Evolutionary conservation across 2,329 filamentous ascomycete genomes (phyloP), one percentile per base, ranked within the genome.

Genomic region (Fusarium sp.): DNA sequence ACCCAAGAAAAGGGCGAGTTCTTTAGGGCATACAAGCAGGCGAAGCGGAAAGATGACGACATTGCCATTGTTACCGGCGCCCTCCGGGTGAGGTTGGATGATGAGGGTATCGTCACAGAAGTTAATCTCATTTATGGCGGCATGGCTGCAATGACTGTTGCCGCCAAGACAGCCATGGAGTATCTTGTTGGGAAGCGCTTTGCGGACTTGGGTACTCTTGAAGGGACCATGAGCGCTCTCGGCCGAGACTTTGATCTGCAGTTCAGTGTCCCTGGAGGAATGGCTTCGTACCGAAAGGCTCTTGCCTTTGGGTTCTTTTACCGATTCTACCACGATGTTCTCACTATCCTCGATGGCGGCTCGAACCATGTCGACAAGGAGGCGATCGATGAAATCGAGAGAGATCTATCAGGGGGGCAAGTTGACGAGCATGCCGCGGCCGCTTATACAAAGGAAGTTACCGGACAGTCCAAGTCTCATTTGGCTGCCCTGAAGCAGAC

Each of bases 31-130:
- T 98, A 98, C 84, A 99, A 99, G 84, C 96, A 98, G 82, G 91
- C 97, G 1, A 99, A 99, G 86, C 87, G 97, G 75, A 98, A 98
- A 81, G 97, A 99, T 78, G 97, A 99, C 78, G 97, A 99, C 80
- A 98, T 99, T 80, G 97, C 97, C 3, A 98, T 99, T 77, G 97
- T 98, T 27, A 98, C 97, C 58, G 91, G 93, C 32, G 95, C 96
- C 1, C 83, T 98, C 66, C 90, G 94, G 38, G 87, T 98, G 6
- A 90, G 89, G 6, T 84, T 98, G 4, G 89, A 92, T 43, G 88
- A 93, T 3, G 87, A 88, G 2, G 90, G 96, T 47, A 81, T 90
- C 2, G 94, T 98, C 7, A 88, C 91, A 70, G 91, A 92, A 72
- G 92, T 90, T 69, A 94, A 93, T 77, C 87, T 99, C 25, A 94